Base-by-base conservation (phyloP, 306 rosid genomes). In the Inga leiocalycina region DNA sequence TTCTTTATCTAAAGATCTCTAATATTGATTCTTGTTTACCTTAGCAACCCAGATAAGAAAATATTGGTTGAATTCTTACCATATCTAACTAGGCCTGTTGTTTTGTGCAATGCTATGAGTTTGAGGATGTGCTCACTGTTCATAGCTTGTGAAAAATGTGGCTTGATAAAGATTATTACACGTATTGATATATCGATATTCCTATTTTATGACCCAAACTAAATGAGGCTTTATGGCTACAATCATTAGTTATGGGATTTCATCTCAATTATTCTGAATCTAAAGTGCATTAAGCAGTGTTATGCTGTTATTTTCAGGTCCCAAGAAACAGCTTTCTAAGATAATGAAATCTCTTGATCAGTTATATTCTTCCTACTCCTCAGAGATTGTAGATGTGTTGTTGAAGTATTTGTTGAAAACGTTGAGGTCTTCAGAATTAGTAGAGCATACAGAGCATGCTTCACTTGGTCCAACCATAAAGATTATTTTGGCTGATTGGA, bases 351-450 rank as follows among this genome's bases (percentile, higher is more conserved):
- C 84, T 86, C 87, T 97, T 77, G 85, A 86, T 75, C 88, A 72
- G 83, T 83, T 97, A 75, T 94, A 91, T 83, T 86, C 97, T 30
- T 89, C 94, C 69, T 92, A 80, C 88, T 92, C 97, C 78, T 88
- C 92, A 19, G 98, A 97, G 85, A 86, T 92, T 80, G 95, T 89
- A 54, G 86, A 91, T 72, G 90, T 84, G 66, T 74, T 97, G 88
- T 74, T 94, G 94, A 94, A 90, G 77, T 85, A 83, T 84, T 88
- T 94, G 90, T 79, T 86, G 71, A 85, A 88, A 78, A 82, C 89
- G 72, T 56, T 89, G 85, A 89, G 69, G 62, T 87, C 90, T 44
- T 85, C 91, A 34, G 88, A 87, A 62, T 65, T 79, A 35, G 62
- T 75, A 45, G 91, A 81, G 61, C 79, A 78, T 85, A 78, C 79